A percentile compares a stretch with the other conserved stretches of the same genome.
phyloP scores from a whole-genome alignment of 208 protist genomes.

The Sergeia podlipaevii region DNA sequence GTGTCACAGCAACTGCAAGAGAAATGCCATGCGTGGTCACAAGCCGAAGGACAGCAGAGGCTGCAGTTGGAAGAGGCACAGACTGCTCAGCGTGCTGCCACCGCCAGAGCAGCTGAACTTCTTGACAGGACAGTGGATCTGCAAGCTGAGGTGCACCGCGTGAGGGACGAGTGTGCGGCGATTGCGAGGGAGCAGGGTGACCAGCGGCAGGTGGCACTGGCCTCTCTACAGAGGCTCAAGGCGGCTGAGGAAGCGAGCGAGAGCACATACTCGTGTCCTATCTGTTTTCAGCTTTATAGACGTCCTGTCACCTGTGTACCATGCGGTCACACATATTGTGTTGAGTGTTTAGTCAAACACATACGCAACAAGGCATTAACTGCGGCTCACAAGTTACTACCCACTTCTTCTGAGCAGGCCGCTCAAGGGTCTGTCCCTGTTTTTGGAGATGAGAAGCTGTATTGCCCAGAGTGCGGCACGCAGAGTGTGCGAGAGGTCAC shows the following conservation, averaged over 20 bases:
- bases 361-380: constrained; percentile 24
- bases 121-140: no score
- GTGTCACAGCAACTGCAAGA: no score
- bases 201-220: constrained; percentile 18
- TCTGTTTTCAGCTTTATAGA: constrained; percentile 60
- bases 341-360: constrained; percentile 49
- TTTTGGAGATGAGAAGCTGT: constrained; percentile 13
- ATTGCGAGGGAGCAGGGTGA: neutral
- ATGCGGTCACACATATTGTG: constrained; percentile 87
- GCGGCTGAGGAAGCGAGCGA: constrained; percentile 75
- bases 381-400: neutral
- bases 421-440: constrained; percentile 4
- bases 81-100: neutral
- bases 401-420: neutral
- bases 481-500: constrained; percentile 9
- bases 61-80: neutral
- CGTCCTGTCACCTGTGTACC: constrained; percentile 68
- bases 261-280: constrained; percentile 61
- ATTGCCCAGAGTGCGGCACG: constrained; percentile 38
- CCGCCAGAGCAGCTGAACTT: neutral
- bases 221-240: constrained; percentile 47
- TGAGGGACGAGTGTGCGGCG: constrained; percentile 7
- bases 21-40: no score
- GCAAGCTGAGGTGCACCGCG: neutral
- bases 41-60: neutral